Evolutionary conservation across 2,329 filamentous ascomycete genomes (phyloP), one percentile per base, ranked within the genome.

Genomic region (Parastagonospora nodorum): DNA sequence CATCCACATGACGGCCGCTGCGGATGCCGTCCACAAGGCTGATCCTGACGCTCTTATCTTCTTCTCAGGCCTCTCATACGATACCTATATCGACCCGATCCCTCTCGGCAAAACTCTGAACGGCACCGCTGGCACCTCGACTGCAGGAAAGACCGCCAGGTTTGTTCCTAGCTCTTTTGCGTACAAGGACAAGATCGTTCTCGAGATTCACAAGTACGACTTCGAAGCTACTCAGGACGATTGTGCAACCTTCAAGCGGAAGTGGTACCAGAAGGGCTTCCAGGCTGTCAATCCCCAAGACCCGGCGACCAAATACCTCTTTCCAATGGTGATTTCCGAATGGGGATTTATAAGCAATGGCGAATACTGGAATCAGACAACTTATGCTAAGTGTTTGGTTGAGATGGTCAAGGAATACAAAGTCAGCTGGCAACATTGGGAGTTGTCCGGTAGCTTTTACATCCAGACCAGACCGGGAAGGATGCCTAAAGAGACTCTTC

Each of bases 401-500:
- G 64, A 71, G 41, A 71, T 70, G 67, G 67, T 70, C 3, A 45
- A 65, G 39, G 61, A 68, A 24, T 72, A 67, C 33, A 46, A 67
- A 43, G 61, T 69, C 14, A 53, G 63, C 30, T 70, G 64, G 66
- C 58, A 63, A 47, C 64, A 70, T 19, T 71, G 66, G 68, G 66
- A 68, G 35, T 44, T 71, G 2, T 64, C 64, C 1, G 67, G 69
- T 5, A 68, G 62, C 36, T 69, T 64, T 33, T 69, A 68, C 33
- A 55, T 69, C 14, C 79, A 80, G 75, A 78, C 68, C 2, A 57
- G 68, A 45, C 67, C 67, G 8, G 53, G 55, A 5, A 55, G 67
- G 12, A 58, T 53, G n/a, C 67, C 66, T 0, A 29, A 50, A 7
- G 49, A 47, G 1, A 69, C 64, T 2, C 61, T 71, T 8, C 61